Conservation (phyloP, 768 basidiomycete species). For the Filobasidium floriforme region DNA sequence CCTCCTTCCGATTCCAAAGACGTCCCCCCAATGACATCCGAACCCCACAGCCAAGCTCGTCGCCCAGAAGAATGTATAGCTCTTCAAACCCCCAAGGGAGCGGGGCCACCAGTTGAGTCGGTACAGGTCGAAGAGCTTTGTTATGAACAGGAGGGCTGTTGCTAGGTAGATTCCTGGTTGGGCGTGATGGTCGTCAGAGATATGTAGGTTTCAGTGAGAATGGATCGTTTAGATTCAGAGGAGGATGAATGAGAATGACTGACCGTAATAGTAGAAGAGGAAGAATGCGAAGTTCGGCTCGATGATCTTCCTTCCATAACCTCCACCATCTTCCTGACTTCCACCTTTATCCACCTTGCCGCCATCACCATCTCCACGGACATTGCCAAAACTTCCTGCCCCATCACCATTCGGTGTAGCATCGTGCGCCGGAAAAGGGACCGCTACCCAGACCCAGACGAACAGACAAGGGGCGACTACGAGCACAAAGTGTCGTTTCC, state of each 20-base stretch:
- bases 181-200: neutral
- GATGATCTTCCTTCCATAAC: slow-evolving; percentile 16
- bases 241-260: slow-evolving; percentile 19
- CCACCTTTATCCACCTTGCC: neutral
- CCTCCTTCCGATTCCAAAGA: slow-evolving; percentile 34
- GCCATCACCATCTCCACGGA: neutral
- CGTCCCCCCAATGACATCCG: slow-evolving; percentile 38
- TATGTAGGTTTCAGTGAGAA: neutral
- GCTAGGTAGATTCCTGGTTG: slow-evolving; percentile 46
- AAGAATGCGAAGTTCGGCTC: slow-evolving; percentile 49
- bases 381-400: neutral
- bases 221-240: too few relatives aligned
- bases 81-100: slow-evolving; percentile 44
- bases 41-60: slow-evolving; percentile 34
- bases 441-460: slow-evolving; percentile 48
- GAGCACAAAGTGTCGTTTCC: slow-evolving; percentile 46
- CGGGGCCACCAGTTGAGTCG: slow-evolving; percentile 48
- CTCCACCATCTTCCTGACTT: neutral
- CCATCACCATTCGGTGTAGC: neutral
- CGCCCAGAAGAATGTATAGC: slow-evolving; percentile 45
- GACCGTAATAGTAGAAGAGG: slow-evolving; percentile 42
- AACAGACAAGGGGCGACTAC: slow-evolving; percentile 45
- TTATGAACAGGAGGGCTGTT: slow-evolving; percentile 48
- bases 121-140: slow-evolving; percentile 48
- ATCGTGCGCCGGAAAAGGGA: slow-evolving; percentile 44